Conservation (phyloP, 306 rosid species). For the Acacia crassicarpa region DNA sequence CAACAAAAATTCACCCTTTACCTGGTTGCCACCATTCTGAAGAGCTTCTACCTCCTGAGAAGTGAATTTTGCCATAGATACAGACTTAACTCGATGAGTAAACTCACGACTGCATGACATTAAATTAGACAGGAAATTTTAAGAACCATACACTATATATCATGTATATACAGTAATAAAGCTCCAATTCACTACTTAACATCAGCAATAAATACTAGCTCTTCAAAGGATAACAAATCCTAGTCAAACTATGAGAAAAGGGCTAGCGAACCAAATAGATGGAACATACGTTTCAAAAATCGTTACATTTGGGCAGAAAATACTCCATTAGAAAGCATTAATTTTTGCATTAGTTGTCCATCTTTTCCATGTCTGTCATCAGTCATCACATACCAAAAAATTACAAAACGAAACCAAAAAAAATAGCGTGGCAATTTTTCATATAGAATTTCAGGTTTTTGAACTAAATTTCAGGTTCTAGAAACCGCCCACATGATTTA, state of each 20-base stretch:
- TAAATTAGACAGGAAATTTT: conserved; percentile 17
- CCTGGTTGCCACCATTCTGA: conserved; percentile 97
- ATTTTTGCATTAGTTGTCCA: background rate
- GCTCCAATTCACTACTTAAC: background rate
- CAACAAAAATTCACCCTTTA: conserved; percentile 31
- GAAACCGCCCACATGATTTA: background rate
- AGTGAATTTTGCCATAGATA: conserved; percentile 90
- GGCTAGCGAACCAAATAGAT: background rate
- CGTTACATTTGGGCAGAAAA: background rate
- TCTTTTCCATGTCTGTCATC: background rate
- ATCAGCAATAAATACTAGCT: background rate
- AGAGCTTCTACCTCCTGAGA: conserved; percentile 88
- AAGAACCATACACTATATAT: background rate
- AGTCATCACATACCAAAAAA: background rate
- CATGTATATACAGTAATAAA: background rate
- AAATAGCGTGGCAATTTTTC: background rate
- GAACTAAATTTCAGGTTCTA: background rate
- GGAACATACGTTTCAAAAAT: background rate
- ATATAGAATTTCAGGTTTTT: conserved; percentile 1
- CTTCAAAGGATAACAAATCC: background rate
- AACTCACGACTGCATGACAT: conserved; percentile 77
- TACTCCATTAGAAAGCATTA: background rate
- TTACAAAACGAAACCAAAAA: background rate
- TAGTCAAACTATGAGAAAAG: background rate
- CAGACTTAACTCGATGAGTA: conserved; percentile 98